Percentiles rank a stretch among this genome's conserved stretches.
Evolutionary conservation across 768 basidiomycete genomes (phyloP).

Genomic region (Lentinula sp.): DNA sequence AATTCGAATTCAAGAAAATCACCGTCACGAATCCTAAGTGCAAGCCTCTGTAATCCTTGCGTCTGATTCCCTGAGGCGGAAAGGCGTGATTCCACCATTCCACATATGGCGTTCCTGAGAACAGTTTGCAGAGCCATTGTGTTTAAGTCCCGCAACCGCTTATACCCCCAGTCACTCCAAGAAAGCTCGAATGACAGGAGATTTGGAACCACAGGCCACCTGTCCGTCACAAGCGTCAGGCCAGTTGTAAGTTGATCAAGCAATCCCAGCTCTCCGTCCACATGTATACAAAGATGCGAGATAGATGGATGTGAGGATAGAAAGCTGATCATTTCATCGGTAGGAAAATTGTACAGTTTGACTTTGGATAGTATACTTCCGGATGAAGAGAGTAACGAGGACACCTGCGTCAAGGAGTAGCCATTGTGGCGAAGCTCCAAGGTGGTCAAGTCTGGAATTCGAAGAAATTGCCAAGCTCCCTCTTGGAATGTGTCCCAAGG

Average conservation of each 20-base stretch:
- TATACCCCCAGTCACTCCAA: not conserved
- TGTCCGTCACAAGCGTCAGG: not conserved
- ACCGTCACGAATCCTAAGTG: not conserved
- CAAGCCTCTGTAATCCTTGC: not conserved
- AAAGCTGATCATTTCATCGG: not conserved
- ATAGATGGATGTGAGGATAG: not conserved
- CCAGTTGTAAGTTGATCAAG: not conserved
- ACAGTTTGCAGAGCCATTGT: not conserved
- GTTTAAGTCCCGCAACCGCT: not conserved
- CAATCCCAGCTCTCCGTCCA: not conserved
- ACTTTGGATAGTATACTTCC: not conserved
- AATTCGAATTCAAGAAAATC: not conserved
- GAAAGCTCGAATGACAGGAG: not conserved
- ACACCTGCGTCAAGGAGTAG: not conserved
- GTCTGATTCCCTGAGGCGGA: not conserved
- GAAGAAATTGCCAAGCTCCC: not conserved
- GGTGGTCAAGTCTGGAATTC: not conserved
- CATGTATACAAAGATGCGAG: not conserved
- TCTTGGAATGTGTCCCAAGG: not conserved
- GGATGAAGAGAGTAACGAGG: not conserved
- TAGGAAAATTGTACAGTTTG: not conserved
- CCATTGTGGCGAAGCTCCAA: not conserved
- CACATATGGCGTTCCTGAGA: not conserved
- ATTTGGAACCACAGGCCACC: not conserved
- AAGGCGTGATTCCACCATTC: not conserved